Base-by-base conservation (phyloP, 1,284 basidiomycete species). In the Tilletia caries region DNA sequence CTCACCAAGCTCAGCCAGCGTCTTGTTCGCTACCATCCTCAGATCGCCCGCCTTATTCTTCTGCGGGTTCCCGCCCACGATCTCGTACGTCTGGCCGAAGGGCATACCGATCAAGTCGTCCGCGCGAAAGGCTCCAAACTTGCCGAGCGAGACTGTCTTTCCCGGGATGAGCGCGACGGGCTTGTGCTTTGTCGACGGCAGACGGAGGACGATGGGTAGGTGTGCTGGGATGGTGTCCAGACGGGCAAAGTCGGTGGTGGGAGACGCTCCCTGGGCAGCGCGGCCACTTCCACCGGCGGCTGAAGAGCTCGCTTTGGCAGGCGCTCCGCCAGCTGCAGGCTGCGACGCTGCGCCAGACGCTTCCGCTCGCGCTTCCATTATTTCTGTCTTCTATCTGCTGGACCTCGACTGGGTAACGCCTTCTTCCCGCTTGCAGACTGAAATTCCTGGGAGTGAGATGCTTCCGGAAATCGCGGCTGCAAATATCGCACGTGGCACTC, bases 41-140 rank as follows among this genome's bases (percentile, higher is more conserved):
- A 67, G 50, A 23, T 60, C 50, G 10, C 52, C 62, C 62, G 67
- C 23, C 50, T 65, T 60, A 20, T 65, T 65, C 25, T 32, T 46
- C 12, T 43, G 33, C 25, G 20, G 23, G 2, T 44, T 29, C 12
- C 64, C 64, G n/a, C 44, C 64, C 23, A 65, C 64, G n/a, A 66
- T 66, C 71, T 83, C 82, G 68, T 78, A 83, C 2, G 80, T 82
- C 43, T 77, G 76, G 3, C 82, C 82, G 44, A 74, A 83, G 0
- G 82, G 81, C 69, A 79, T 76, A 1, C 80, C 80, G 27, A 82
- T 78, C 34, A 83, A 68, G 29, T 80, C 75, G 64, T 82, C 76
- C 8, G 80, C 75, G 25, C 74, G 66, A 68, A 83, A 83, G 43
- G 70, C 71, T 23, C 82, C 82, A 64, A 83, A 82, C 67, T 83